Evolutionary conservation across 768 basidiomycete species (phyloP).

Genomic region (Termitomyces sp.): DNA sequence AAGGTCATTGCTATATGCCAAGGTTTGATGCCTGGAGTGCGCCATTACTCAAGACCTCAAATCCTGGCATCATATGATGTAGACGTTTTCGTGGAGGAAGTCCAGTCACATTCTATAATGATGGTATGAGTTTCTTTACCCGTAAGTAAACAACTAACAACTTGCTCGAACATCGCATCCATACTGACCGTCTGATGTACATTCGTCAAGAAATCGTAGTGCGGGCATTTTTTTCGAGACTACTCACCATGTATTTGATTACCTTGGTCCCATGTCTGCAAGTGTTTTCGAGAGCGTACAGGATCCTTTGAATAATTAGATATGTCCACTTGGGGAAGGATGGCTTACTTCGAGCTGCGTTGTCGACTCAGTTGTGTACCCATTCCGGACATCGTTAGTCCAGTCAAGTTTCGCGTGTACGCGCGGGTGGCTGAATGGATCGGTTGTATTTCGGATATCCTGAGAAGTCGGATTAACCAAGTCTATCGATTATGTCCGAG

Average conservation of each 20-base stretch:
- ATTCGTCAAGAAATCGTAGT: slow-evolving; percentile 3
- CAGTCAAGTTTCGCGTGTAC: slow-evolving; percentile 42
- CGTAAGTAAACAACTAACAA: slow-evolving; percentile 12
- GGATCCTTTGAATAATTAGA: slow-evolving; percentile 28
- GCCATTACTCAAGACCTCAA: slow-evolving; percentile 48
- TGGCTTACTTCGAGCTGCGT: slow-evolving; percentile 39
- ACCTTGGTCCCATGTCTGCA: slow-evolving; percentile 57
- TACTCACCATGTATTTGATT: slow-evolving; percentile 37
- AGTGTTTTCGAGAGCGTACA: slow-evolving; percentile 47
- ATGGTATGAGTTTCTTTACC: slow-evolving; percentile 15
- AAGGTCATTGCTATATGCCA: slow-evolving; percentile 44
- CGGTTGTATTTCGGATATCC: slow-evolving; percentile 34
- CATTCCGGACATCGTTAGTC: slow-evolving; percentile 33
- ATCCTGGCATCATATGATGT: slow-evolving; percentile 60
- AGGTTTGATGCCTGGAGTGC: slow-evolving; percentile 53
- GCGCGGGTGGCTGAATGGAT: slow-evolving; percentile 37
- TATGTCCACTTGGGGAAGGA: background rate
- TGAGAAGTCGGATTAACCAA: slow-evolving; percentile 10
- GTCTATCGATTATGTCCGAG: background rate
- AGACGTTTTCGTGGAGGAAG: slow-evolving; percentile 59
- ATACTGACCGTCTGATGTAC: slow-evolving; percentile 33
- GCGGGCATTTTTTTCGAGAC: background rate
- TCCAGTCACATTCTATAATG: slow-evolving; percentile 43
- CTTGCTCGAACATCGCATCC: slow-evolving; percentile 37
- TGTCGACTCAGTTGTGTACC: slow-evolving; percentile 37